Evolutionary conservation across 1,284 basidiomycete species (phyloP).

Genomic region (Schizopora paradoxa): DNA sequence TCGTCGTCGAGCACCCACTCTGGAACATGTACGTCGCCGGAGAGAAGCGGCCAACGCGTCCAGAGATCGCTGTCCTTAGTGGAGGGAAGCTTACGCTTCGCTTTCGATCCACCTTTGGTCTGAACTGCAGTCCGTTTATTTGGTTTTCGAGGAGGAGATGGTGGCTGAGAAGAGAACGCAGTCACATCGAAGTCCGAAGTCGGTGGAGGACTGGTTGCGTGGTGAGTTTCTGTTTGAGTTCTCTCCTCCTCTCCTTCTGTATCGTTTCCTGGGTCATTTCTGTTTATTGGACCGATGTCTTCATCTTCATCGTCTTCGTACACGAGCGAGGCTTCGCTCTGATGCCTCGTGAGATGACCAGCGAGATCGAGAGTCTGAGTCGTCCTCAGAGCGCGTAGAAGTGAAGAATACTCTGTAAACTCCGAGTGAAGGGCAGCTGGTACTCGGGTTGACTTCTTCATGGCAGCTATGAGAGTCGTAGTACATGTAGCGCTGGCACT

Average conservation of each 20-base stretch:
- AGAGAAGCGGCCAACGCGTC: constrained; percentile 63
- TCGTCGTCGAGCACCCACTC: constrained; percentile 61
- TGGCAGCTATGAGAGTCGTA: no score
- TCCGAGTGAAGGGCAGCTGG: constrained; percentile 50
- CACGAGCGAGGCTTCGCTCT: background rate
- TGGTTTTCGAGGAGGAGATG: constrained; percentile 6
- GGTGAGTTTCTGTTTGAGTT: no score
- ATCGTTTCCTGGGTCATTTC: no score
- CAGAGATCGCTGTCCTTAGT: constrained; percentile 34
- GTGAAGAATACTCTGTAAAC: constrained; percentile 55
- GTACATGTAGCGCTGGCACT: no score
- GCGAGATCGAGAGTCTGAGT: constrained; percentile 49
- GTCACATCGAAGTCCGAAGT: no score
- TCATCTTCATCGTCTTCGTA: constrained; percentile 2
- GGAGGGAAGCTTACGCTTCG: constrained; percentile 17
- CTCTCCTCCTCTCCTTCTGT: constrained; percentile 4
- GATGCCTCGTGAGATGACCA: constrained; percentile 33
- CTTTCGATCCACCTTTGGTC: constrained; percentile 21
- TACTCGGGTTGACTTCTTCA: constrained; percentile 40
- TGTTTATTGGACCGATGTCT: no score
- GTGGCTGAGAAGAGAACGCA: background rate
- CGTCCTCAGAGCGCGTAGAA: constrained; percentile 53
- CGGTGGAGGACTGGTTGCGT: no score
- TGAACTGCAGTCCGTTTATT: constrained; percentile 17
- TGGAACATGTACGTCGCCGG: constrained; percentile 49